Conservation (phyloP, 192 early-diverging fungal species). For the Gigaspora rosea region DNA sequence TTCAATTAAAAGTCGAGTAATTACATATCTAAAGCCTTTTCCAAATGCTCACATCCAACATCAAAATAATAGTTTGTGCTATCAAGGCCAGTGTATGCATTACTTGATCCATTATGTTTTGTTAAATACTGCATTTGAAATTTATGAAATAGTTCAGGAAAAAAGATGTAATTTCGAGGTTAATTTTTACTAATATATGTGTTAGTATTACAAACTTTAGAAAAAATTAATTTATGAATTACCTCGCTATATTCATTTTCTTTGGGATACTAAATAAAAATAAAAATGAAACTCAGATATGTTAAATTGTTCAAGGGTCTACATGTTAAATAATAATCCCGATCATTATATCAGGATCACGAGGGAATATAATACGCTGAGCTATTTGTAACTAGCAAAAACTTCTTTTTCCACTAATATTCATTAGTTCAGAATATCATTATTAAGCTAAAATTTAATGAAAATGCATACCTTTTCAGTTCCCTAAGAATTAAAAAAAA, state of each 20-base stretch:
- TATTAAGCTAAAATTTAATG: neutral
- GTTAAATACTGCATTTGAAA: conserved; percentile 55
- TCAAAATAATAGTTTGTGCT: conserved; percentile 92
- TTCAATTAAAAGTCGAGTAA: neutral
- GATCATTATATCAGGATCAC: too few species aligned
- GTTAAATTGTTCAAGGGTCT: neutral
- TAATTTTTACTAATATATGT: neutral
- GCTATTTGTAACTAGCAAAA: neutral
- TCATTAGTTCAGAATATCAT: neutral
- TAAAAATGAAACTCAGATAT: neutral
- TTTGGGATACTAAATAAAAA: conserved; percentile 61
- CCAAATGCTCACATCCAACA: conserved; percentile 60
- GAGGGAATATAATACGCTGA: neutral
- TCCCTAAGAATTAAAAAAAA: conserved; percentile 15
- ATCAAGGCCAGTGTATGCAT: conserved; percentile 79
- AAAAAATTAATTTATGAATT: neutral
- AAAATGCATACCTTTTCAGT: conserved; percentile 1
- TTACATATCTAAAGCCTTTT: conserved; percentile 56
- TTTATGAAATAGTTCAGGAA: neutral
- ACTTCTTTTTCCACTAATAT: too few species aligned
- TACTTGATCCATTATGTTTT: conserved; percentile 76
- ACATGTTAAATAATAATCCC: too few species aligned
- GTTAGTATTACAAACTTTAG: neutral
- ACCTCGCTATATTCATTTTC: conserved; percentile 78
- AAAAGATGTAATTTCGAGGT: neutral